phyloP scores from a whole-genome alignment of 2,329 filamentous ascomycete genomes.

The Fusarium sp. region DNA sequence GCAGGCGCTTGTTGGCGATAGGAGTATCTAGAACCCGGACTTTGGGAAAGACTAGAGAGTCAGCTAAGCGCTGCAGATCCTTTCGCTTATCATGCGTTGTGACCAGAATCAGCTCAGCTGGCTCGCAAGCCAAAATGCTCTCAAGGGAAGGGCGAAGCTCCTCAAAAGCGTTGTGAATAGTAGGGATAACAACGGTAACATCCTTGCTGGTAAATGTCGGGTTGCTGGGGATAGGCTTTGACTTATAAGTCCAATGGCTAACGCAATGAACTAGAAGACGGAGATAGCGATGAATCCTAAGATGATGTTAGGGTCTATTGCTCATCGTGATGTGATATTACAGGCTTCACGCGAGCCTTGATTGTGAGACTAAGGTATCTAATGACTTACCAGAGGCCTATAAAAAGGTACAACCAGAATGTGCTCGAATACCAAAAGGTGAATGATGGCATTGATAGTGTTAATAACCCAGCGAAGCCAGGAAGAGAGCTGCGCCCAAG shows the following conservation, averaged over 20 bases:
- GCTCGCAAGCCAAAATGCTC: constrained; percentile 79
- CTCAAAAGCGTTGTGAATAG: constrained; percentile 87
- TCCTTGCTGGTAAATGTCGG: constrained; percentile 84
- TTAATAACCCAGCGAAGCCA: constrained; percentile 35
- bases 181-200: constrained; percentile 94
- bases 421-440: constrained; percentile 59
- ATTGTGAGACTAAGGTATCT: not conserved
- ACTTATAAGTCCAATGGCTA: constrained; percentile 89
- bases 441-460: constrained; percentile 42
- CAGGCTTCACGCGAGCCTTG: not conserved
- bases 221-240: constrained; percentile 83
- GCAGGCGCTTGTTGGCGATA: constrained; percentile 94
- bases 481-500: constrained; percentile 28
- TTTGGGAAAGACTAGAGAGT: constrained; percentile 69
- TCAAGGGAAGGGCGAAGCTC: constrained; percentile 85
- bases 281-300: constrained; percentile 87
- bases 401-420: constrained; percentile 63
- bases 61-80: constrained; percentile 75
- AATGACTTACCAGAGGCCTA: constrained; percentile 62
- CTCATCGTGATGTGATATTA: not conserved
- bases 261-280: constrained; percentile 87
- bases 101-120: constrained; percentile 83
- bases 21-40: constrained; percentile 81
- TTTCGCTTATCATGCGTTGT: constrained; percentile 85
- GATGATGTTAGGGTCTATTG: constrained; percentile 36